These are phyloP conservation scores for Heliosperma pusillum DNA, from an alignment of 148 eudicot genomes.

Conservation along the genomic window DNA sequence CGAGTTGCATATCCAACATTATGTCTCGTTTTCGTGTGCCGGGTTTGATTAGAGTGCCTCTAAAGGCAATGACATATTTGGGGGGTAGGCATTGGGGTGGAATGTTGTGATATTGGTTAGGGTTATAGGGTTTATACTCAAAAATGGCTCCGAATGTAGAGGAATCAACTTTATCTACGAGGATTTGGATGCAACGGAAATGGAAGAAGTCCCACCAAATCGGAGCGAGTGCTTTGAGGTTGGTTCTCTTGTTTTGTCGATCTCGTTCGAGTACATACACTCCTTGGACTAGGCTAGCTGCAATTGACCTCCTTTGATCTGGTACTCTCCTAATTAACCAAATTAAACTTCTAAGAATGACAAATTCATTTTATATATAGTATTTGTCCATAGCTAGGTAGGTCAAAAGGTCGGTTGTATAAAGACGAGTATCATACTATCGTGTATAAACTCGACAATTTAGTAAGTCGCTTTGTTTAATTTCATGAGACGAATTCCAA, in stretches of 20 bases:
- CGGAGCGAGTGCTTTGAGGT: conserved; percentile 53
- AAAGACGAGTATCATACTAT: too few species aligned
- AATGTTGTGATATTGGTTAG: neutral
- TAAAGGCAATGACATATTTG: conserved; percentile 59
- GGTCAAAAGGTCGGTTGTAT: too few species aligned
- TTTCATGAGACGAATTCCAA: too few species aligned
- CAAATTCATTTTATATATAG: too few species aligned
- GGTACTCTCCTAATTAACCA: conserved; percentile 36
- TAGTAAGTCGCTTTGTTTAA: too few species aligned
- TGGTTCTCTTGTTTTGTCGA: conserved; percentile 42
- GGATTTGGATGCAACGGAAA: conserved; percentile 31
- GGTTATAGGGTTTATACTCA: conserved; percentile 33
- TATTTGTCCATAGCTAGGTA: too few species aligned
- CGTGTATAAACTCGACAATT: too few species aligned
- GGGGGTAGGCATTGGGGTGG: conserved; percentile 38
- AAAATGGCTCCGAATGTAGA: conserved; percentile 63
- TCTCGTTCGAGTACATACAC: conserved; percentile 69
- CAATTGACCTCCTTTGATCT: conserved; percentile 38
- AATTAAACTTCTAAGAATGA: too few species aligned
- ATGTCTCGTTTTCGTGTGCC: conserved; percentile 43
- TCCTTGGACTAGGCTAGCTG: conserved; percentile 44
- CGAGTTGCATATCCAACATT: conserved; percentile 37
- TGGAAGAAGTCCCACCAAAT: conserved; percentile 69
- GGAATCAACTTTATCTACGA: conserved; percentile 43
- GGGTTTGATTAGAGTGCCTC: conserved; percentile 54